These are phyloP conservation scores for Chalaropsis ovoidea DNA, from an alignment of 2,329 filamentous ascomycete genomes.

Conservation along the genomic window DNA sequence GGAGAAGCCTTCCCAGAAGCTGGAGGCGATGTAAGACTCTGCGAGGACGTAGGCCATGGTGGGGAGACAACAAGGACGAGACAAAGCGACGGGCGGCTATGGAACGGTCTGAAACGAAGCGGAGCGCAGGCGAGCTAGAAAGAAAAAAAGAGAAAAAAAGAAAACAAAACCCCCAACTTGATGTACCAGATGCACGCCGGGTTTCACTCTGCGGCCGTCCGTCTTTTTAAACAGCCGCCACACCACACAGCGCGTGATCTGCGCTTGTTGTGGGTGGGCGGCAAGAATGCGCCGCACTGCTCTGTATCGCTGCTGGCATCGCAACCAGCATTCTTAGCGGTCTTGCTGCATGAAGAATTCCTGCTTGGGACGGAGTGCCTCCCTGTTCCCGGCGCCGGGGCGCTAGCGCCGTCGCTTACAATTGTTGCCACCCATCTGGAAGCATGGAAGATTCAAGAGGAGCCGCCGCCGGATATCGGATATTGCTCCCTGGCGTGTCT, in stretches of 20 bases:
- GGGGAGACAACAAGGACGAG: background rate
- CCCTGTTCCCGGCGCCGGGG: background rate
- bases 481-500: slow-evolving; percentile 1
- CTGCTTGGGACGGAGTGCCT: background rate
- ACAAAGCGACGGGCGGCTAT: background rate
- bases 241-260: background rate
- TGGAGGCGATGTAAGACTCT: slow-evolving; percentile 17
- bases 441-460: too few species aligned
- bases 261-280: background rate
- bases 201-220: background rate
- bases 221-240: background rate
- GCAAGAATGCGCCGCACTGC: background rate
- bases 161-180: too few species aligned
- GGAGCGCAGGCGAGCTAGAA: too few species aligned
- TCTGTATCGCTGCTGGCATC: background rate
- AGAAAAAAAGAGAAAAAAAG: too few species aligned
- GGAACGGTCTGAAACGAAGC: too few species aligned
- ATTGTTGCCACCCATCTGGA: background rate
- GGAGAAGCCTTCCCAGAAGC: slow-evolving; percentile 19
- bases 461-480: background rate
- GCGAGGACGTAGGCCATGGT: slow-evolving; percentile 19
- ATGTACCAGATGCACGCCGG: background rate
- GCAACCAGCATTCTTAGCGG: background rate
- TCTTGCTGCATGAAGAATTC: background rate
- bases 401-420: background rate